Conservation (phyloP, 108 stramenopile species). For the Cyclotella kingstonii region DNA sequence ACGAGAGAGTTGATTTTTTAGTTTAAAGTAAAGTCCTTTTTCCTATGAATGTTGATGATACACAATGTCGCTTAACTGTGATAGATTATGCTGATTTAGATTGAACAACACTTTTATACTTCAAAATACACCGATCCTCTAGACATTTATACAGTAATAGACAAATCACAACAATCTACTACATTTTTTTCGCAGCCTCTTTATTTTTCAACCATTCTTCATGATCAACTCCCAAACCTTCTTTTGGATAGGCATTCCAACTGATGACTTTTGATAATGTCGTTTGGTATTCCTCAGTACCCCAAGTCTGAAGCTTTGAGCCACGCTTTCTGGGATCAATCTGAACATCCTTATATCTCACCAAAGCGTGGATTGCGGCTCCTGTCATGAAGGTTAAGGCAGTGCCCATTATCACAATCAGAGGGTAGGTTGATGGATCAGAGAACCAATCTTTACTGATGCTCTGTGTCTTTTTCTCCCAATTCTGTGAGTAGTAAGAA, state of each 20-base stretch:
- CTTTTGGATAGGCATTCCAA: conserved; percentile 49
- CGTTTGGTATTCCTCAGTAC: conserved; percentile 18
- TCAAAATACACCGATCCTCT: no score
- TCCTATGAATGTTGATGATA: neutral
- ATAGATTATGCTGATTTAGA: neutral
- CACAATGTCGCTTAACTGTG: neutral
- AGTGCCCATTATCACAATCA: conserved; percentile 57
- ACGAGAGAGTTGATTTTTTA: conserved; percentile 59
- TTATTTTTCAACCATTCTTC: conserved; percentile 64
- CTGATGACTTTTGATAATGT: conserved; percentile 26
- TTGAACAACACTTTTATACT: no score
- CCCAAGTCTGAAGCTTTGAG: conserved; percentile 41
- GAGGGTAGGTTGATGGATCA: conserved; percentile 64
- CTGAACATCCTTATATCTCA: conserved; percentile 60
- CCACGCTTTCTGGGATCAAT: conserved; percentile 53
- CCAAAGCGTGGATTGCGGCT: conserved; percentile 47
- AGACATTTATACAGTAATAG: neutral
- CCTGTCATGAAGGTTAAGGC: conserved; percentile 61
- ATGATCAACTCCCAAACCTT: conserved; percentile 70
- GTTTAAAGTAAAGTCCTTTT: neutral
- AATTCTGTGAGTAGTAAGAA: conserved; percentile 1
- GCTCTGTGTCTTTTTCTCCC: conserved; percentile 22
- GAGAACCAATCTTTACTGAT: conserved; percentile 54
- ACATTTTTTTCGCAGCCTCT: conserved; percentile 24
- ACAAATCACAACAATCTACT: neutral